A percentile compares a stretch with the other conserved stretches of the same genome.
These are phyloP conservation scores for Penicillium longicatenatum DNA, from an alignment of 495 filamentous ascomycete genomes.

Conservation along the genomic window DNA sequence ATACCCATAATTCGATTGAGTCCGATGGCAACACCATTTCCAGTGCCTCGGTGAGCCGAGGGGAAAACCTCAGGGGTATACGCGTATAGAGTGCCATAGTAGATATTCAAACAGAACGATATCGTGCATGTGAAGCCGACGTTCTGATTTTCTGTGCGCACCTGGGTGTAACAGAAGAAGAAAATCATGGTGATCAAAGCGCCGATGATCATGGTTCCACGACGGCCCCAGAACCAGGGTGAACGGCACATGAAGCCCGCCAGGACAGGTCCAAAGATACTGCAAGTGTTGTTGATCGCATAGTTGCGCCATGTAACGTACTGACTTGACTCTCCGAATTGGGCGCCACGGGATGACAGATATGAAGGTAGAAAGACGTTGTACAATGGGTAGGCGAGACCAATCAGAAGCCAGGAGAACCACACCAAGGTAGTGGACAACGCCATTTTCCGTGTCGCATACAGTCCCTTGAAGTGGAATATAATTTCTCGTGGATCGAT, in stretches of 20 bases:
- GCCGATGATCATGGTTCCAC: conserved; percentile 67
- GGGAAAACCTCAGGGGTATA: conserved; percentile 59
- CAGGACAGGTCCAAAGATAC: conserved; percentile 65
- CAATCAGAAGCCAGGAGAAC: conserved; percentile 70
- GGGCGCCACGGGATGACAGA: conserved; percentile 47
- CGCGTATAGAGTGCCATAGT: conserved; percentile 73
- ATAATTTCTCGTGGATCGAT: conserved; percentile 50
- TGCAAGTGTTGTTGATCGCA: conserved; percentile 62
- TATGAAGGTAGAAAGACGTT: conserved; percentile 65
- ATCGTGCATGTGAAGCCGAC: conserved; percentile 67
- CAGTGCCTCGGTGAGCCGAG: conserved; percentile 68
- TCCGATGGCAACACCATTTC: conserved; percentile 69
- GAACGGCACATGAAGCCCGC: conserved; percentile 65
- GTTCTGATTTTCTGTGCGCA: conserved; percentile 59
- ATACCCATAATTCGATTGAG: conserved; percentile 75
- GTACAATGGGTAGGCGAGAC: conserved; percentile 69
- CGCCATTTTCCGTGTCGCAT: conserved; percentile 59
- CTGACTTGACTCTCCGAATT: conserved; percentile 42
- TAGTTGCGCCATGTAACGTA: conserved; percentile 74
- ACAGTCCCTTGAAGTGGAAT: conserved; percentile 64
- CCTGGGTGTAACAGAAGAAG: conserved; percentile 70
- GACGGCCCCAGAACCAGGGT: conserved; percentile 55
- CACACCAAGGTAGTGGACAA: conserved; percentile 66
- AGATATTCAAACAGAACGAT: conserved; percentile 68
- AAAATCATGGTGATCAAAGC: conserved; percentile 63